Conservation (phyloP, 2,329 filamentous ascomycete species). For the Microdochium nivale region DNA sequence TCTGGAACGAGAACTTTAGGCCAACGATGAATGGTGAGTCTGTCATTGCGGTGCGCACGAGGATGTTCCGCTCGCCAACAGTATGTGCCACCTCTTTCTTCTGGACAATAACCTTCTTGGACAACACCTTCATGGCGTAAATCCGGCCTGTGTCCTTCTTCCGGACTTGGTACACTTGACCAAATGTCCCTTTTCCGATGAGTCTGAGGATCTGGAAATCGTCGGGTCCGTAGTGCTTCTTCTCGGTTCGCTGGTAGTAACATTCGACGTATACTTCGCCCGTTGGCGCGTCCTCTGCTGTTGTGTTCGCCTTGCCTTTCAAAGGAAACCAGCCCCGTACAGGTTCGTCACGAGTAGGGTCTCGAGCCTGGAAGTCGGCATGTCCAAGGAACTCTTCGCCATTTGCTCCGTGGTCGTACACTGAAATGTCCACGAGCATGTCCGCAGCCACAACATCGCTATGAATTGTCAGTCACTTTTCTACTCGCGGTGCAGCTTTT, state of each 20-base stretch:
- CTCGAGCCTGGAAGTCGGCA: slow-evolving; percentile 68
- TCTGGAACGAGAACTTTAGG: slow-evolving; percentile 98
- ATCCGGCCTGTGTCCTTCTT: slow-evolving; percentile 95
- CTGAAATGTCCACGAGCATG: slow-evolving; percentile 83
- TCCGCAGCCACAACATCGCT: slow-evolving; percentile 92
- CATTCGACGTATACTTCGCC: slow-evolving; percentile 88
- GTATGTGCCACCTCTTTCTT: slow-evolving; percentile 99
- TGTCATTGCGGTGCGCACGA: slow-evolving; percentile 90
- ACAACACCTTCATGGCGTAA: slow-evolving; percentile 98
- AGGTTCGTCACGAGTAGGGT: slow-evolving; percentile 55
- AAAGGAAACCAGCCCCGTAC: slow-evolving; percentile 82
- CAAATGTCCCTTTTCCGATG: slow-evolving; percentile 96
- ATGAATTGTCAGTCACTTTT: slow-evolving; percentile 7
- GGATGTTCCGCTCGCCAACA: slow-evolving; percentile 91
- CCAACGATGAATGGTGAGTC: slow-evolving; percentile 97
- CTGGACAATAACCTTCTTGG: slow-evolving; percentile 99
- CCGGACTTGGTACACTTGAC: slow-evolving; percentile 95
- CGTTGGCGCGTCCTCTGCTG: slow-evolving; percentile 62
- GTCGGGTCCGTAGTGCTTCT: slow-evolving; percentile 85
- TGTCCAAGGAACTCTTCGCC: slow-evolving; percentile 90
- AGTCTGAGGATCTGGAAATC: slow-evolving; percentile 95
- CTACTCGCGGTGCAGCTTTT: slow-evolving; percentile 6
- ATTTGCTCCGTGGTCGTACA: slow-evolving; percentile 75
- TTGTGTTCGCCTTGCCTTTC: slow-evolving; percentile 64
- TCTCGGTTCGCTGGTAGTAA: slow-evolving; percentile 76